These are phyloP conservation scores for Hypsizygus ulmarius DNA, from an alignment of 1,284 basidiomycete species.

Conservation along the genomic window DNA sequence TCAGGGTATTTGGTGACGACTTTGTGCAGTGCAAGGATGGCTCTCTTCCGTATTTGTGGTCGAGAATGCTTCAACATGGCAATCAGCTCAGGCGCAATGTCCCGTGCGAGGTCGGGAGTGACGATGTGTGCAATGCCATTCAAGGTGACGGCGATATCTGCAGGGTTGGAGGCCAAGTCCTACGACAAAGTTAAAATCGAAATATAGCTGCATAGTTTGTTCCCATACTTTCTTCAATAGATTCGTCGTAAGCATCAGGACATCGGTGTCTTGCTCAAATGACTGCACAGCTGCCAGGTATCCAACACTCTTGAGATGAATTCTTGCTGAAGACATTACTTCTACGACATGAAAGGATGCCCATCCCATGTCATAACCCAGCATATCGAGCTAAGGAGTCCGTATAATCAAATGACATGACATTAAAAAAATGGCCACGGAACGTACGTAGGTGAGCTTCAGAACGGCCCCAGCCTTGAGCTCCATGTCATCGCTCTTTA, in stretches of 20 bases:
- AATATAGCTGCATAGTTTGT: slow-evolving; percentile 7
- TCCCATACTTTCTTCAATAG: slow-evolving; percentile 88
- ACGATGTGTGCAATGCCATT: slow-evolving; percentile 89
- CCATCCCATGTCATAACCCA: slow-evolving; percentile 89
- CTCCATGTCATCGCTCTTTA: slow-evolving; percentile 94
- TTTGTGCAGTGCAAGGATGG: slow-evolving; percentile 80
- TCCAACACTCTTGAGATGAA: slow-evolving; percentile 93
- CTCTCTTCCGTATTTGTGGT: slow-evolving; percentile 85
- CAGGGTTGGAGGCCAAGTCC: slow-evolving; percentile 79
- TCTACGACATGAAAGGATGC: slow-evolving; percentile 95
- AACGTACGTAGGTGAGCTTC: slow-evolving; percentile 93
- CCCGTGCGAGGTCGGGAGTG: slow-evolving; percentile 84
- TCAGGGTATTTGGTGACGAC: slow-evolving; percentile 80
- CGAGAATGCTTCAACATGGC: slow-evolving; percentile 91
- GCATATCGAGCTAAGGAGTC: slow-evolving; percentile 77
- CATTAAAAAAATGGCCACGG: slow-evolving; percentile 9
- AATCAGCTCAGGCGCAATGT: slow-evolving; percentile 85
- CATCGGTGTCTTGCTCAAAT: slow-evolving; percentile 93
- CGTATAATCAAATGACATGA: slow-evolving; percentile 14
- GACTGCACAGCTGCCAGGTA: slow-evolving; percentile 94
- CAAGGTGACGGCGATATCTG: slow-evolving; percentile 80
- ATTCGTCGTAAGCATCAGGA: slow-evolving; percentile 97
- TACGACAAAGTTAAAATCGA: slow-evolving; percentile 32
- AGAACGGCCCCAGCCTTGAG: slow-evolving; percentile 93
- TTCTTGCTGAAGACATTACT: slow-evolving; percentile 92